Percentiles rank a stretch among this genome's conserved stretches.
These are phyloP conservation scores for Hypoxylon rickii DNA, from an alignment of 495 filamentous ascomycete genomes.

Conservation along the genomic window DNA sequence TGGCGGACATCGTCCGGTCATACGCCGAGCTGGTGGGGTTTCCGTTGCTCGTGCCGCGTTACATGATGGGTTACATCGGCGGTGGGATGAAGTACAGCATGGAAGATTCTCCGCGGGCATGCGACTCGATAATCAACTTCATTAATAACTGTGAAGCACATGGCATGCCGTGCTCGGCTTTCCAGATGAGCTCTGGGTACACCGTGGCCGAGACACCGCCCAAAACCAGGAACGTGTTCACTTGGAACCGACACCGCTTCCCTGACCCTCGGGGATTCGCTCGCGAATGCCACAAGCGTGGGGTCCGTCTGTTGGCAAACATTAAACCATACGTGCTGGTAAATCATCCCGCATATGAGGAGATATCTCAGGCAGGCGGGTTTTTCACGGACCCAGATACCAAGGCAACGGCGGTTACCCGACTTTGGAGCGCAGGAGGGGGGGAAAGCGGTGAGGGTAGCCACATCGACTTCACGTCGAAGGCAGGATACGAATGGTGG, in stretches of 20 bases:
- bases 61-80: constrained; percentile 70
- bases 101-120: constrained; percentile 64
- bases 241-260: constrained; percentile 69
- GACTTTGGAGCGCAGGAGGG: constrained; percentile 70
- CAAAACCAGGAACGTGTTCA: constrained; percentile 72
- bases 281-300: constrained; percentile 61
- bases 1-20: constrained; percentile 64
- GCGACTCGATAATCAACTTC: constrained; percentile 62
- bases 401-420: constrained; percentile 56
- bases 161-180: constrained; percentile 71
- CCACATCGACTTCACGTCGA: constrained; percentile 71
- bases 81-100: constrained; percentile 73
- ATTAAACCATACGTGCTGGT: constrained; percentile 71
- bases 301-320: constrained; percentile 69
- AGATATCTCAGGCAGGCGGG: constrained; percentile 55
- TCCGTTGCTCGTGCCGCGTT: constrained; percentile 66
- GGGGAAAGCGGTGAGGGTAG: constrained; percentile 69
- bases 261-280: constrained; percentile 66
- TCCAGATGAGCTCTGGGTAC: constrained; percentile 74
- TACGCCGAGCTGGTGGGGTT: constrained; percentile 70
- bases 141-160: constrained; percentile 61
- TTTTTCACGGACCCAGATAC: constrained; percentile 65
- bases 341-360: constrained; percentile 66
- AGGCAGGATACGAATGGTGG: constrained; percentile 70
- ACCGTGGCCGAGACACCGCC: constrained; percentile 67